Percentiles rank a stretch among this genome's conserved stretches.
These are phyloP conservation scores for Auricularia auricula-judae DNA, from an alignment of 768 basidiomycete species.

Conservation along the genomic window DNA sequence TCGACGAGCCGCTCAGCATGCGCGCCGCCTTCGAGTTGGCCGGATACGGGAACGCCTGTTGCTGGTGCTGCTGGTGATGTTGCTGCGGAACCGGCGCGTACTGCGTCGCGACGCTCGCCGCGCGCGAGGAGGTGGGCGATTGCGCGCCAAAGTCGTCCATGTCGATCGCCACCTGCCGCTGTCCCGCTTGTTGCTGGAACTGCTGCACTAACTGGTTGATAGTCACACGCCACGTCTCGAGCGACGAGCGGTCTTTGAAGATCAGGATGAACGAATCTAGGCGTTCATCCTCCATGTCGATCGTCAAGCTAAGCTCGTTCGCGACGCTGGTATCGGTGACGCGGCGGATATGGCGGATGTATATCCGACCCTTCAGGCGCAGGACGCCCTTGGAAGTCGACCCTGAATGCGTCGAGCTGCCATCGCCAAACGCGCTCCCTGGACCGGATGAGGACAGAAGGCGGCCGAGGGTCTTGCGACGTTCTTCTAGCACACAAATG, in stretches of 20 bases:
- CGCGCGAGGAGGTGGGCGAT: constrained; percentile 14
- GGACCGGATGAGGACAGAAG: constrained; percentile 46
- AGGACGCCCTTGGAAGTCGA: constrained; percentile 59
- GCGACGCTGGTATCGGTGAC: constrained; percentile 70
- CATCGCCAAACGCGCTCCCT: constrained; percentile 38
- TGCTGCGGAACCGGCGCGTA: not conserved
- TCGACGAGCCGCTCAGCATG: constrained; percentile 63
- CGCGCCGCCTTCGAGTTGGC: constrained; percentile 8
- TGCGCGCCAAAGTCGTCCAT: constrained; percentile 64
- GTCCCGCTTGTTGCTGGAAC: constrained; percentile 33
- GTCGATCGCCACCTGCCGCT: constrained; percentile 10
- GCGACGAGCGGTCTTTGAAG: constrained; percentile 81
- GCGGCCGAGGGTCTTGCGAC: constrained; percentile 69
- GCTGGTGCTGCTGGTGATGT: not conserved
- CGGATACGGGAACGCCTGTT: not conserved
- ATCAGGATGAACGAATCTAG: constrained; percentile 92
- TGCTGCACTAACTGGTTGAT: constrained; percentile 68
- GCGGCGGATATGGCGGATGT: constrained; percentile 86
- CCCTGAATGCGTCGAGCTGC: constrained; percentile 9
- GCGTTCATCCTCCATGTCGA: constrained; percentile 93
- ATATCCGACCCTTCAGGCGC: constrained; percentile 89
- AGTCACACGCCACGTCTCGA: constrained; percentile 81
- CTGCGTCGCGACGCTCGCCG: constrained; percentile 47
- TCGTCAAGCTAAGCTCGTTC: constrained; percentile 86
- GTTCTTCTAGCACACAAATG: constrained; percentile 96